phyloP scores from a whole-genome alignment of 1,284 basidiomycete species.

The Rhodotorula sp. region DNA sequence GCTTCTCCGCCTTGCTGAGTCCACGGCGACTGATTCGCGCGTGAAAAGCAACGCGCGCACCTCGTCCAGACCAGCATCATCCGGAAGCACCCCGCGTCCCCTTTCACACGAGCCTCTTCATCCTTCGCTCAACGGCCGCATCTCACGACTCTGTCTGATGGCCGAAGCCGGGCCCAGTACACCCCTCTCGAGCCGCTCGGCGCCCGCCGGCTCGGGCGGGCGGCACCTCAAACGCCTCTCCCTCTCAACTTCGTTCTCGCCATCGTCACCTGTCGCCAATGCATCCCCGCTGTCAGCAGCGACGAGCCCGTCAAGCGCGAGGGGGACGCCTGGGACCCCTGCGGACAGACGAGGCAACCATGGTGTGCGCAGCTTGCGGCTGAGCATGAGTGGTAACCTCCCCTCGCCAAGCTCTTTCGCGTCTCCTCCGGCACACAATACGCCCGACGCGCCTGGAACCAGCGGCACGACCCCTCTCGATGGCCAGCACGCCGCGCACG shows the following conservation, averaged over 20 bases:
- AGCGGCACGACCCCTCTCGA: neutral
- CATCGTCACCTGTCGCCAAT: neutral
- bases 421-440: neutral
- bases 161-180: neutral
- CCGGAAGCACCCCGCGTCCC: too few relatives aligned
- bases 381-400: neutral
- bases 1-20: too few relatives aligned
- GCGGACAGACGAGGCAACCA: neutral
- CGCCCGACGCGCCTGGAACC: too few relatives aligned
- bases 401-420: neutral
- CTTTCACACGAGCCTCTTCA: too few relatives aligned
- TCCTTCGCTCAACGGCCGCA: too few relatives aligned
- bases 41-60: too few relatives aligned
- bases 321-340: neutral
- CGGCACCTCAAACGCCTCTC: slow-evolving; percentile 34
- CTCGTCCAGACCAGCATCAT: too few relatives aligned
- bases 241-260: slow-evolving; percentile 10
- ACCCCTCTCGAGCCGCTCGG: neutral
- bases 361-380: neutral
- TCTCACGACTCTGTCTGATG: neutral
- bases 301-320: neutral
- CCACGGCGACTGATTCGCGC: too few relatives aligned
- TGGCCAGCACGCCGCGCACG: neutral
- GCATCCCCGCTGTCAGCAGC: slow-evolving; percentile 2
- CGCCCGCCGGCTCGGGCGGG: neutral